phyloP scores from a whole-genome alignment of 345 rosid species.

The Gossypium australe region DNA sequence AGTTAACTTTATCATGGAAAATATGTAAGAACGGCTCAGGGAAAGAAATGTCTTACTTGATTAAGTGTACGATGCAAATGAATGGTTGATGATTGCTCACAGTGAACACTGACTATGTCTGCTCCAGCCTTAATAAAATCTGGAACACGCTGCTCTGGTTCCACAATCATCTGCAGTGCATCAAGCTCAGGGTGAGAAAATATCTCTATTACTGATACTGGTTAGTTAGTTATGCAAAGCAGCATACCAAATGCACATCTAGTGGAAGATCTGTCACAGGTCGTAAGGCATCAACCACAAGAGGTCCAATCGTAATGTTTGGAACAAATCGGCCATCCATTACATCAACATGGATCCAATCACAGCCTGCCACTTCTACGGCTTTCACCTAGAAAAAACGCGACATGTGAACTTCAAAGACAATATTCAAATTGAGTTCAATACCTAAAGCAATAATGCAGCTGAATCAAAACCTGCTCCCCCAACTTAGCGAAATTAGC shows the following conservation, averaged over 20 bases:
- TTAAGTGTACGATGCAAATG: constrained; percentile 86
- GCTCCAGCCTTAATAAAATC: constrained; percentile 99
- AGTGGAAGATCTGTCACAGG: constrained; percentile 93
- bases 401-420: constrained; percentile 17
- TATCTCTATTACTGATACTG: background rate
- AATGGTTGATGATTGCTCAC: constrained; percentile 90
- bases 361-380: constrained; percentile 86
- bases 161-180: constrained; percentile 81
- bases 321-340: constrained; percentile 99
- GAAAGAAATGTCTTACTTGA: constrained; percentile 41
- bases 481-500: constrained; percentile 89
- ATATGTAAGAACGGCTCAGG: background rate
- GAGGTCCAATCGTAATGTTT: constrained; percentile 95
- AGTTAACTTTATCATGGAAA: background rate
- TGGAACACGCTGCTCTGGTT: constrained; percentile 84
- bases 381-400: constrained; percentile 64
- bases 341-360: constrained; percentile 96
- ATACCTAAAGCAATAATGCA: background rate
- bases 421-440: background rate
- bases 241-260: constrained; percentile 87
- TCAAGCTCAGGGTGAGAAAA: constrained; percentile 8
- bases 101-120: constrained; percentile 94
- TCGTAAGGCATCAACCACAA: constrained; percentile 90
- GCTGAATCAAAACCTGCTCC: constrained; percentile 53
- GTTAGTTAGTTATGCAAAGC: background rate